Evolutionary conservation across 441 rosid species (phyloP).

Genomic region (Adansonia gregorii): DNA sequence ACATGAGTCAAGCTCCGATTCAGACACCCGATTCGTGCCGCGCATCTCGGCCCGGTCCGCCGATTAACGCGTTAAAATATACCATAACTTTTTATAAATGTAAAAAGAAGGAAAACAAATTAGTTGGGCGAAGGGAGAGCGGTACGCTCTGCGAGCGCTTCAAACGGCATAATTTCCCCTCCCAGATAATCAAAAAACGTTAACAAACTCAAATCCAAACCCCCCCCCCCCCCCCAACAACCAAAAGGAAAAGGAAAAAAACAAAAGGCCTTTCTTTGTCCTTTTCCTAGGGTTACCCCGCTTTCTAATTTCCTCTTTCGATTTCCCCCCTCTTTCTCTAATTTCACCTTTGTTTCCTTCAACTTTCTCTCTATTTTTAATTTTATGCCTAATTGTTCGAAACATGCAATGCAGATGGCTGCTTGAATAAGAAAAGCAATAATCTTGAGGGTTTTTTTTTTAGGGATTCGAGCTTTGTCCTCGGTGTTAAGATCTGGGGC

Average conservation of each 20-base stretch:
- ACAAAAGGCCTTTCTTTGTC: not conserved
- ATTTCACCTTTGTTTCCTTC: constrained; percentile 19
- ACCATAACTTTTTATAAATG: too few relatives aligned
- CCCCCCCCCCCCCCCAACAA: too few relatives aligned
- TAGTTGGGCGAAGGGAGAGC: not conserved
- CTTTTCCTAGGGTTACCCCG: constrained; percentile 16
- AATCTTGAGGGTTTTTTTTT: not conserved
- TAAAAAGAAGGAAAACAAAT: not conserved
- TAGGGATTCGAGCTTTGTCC: constrained; percentile 38
- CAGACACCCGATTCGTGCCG: too few relatives aligned
- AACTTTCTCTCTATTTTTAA: constrained; percentile 21
- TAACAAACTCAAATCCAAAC: too few relatives aligned
- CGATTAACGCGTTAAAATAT: not conserved
- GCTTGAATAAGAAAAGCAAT: constrained; percentile 32
- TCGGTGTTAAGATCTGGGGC: constrained; percentile 79
- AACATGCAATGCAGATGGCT: constrained; percentile 35
- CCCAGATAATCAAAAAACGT: not conserved
- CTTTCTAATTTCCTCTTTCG: constrained; percentile 8
- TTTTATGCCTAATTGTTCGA: constrained; percentile 21
- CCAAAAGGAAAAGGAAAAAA: not conserved
- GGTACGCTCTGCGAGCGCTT: not conserved
- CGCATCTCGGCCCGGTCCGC: not conserved
- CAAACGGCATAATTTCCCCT: not conserved
- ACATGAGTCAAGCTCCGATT: too few relatives aligned
- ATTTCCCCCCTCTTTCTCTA: constrained; percentile 17